Percentiles rank a stretch among this genome's conserved stretches.
These are phyloP conservation scores for Backusella sp. DNA, from an alignment of 192 early-diverging fungal genomes.

Conservation along the genomic window DNA sequence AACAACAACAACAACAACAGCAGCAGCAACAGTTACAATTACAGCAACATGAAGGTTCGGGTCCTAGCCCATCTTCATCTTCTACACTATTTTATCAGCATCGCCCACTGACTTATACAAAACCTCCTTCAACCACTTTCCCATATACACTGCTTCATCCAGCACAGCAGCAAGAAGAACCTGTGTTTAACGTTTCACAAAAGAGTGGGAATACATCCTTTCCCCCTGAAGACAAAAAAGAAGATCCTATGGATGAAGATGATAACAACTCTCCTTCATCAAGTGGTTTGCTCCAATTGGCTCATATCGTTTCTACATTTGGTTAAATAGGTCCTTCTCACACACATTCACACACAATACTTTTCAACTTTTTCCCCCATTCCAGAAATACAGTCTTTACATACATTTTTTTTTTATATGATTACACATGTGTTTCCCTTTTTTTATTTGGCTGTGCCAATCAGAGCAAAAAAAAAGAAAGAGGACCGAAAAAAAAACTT, in stretches of 20 bases:
- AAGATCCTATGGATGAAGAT: conserved; percentile 14
- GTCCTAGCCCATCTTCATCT: background rate
- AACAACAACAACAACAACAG: background rate
- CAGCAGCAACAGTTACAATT: background rate
- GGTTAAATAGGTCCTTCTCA: conserved; percentile 17
- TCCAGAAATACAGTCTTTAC: background rate
- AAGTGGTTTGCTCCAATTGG: conserved; percentile 20
- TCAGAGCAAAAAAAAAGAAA: background rate
- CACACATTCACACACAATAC: background rate
- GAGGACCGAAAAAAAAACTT: background rate
- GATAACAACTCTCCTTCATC: conserved; percentile 12
- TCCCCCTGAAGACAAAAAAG: conserved; percentile 5
- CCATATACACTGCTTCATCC: conserved; percentile 21
- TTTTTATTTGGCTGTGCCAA: conserved; percentile 10
- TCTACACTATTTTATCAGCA: conserved; percentile 29
- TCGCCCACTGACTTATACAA: conserved; percentile 15
- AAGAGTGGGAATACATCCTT: background rate
- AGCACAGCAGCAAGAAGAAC: background rate
- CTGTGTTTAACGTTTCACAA: background rate
- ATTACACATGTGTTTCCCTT: conserved; percentile 9
- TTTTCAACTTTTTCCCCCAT: background rate
- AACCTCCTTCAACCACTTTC: background rate
- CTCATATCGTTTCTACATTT: conserved; percentile 35
- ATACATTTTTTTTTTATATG: background rate
- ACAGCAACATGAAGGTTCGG: background rate